A percentile compares a stretch with the other conserved stretches of the same genome.
Evolutionary conservation across 305 asterid genomes (phyloP).

Genomic region (Solanum hybrid): DNA sequence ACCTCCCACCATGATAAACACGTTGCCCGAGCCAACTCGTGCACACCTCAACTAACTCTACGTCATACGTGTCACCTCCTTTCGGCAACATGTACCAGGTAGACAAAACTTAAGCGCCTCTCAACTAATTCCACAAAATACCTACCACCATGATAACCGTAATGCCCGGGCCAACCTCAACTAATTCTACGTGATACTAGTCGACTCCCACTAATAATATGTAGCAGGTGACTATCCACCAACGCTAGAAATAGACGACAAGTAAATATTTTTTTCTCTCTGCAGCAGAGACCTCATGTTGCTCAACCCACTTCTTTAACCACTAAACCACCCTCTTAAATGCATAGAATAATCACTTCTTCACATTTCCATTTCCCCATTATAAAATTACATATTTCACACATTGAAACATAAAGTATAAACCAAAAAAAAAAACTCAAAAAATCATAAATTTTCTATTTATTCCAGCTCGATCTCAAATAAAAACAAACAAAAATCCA

Average conservation of each 20-base stretch:
- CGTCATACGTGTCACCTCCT: not conserved
- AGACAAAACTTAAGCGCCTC: not conserved
- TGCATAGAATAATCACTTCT: not conserved
- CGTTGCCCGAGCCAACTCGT: not conserved
- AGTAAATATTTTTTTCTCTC: not conserved
- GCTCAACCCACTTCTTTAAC: not conserved
- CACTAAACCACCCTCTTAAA: not conserved
- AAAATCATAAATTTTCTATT: not conserved
- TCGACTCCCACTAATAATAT: not conserved
- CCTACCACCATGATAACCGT: not conserved
- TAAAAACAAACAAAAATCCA: not conserved
- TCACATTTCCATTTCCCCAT: not conserved
- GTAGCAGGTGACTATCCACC: not conserved
- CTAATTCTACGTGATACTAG: not conserved
- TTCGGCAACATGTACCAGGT: not conserved
- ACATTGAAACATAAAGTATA: not conserved
- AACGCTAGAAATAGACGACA: not conserved
- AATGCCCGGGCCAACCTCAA: not conserved
- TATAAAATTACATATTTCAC: not conserved
- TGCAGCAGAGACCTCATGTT: not conserved
- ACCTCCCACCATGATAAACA: not conserved
- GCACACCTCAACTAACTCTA: not conserved
- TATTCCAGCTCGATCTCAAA: slow-evolving; percentile 1
- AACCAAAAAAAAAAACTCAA: not conserved
- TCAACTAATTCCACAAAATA: not conserved